Evolutionary conservation across 2,329 filamentous ascomycete genomes (phyloP).

Genomic region (Fusarium solani-melongenae): DNA sequence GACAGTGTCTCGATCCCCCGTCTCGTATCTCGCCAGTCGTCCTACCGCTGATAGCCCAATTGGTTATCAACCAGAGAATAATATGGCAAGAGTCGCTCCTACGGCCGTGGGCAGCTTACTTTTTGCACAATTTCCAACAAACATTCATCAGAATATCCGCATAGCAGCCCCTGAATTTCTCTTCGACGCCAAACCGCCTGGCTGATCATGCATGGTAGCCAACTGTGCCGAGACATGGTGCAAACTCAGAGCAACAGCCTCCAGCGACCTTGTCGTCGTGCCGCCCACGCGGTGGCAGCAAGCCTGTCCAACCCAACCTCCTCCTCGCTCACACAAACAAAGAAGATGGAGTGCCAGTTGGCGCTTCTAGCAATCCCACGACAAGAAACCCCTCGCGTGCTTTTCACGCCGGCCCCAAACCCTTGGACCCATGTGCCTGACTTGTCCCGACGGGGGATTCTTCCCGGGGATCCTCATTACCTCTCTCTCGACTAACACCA

Average conservation of each 20-base stretch:
- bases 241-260: constrained; percentile 3
- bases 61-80: neutral
- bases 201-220: neutral
- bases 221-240: neutral
- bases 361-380: neutral
- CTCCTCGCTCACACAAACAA: neutral
- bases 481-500: neutral
- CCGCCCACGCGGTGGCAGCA: constrained; percentile 1
- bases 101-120: neutral
- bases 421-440: constrained; percentile 6
- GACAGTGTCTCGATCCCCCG: neutral
- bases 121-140: constrained; percentile 6
- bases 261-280: neutral
- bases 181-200: neutral
- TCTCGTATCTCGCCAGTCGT: neutral
- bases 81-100: neutral
- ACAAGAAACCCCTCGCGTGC: constrained; percentile 10
- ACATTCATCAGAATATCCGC: neutral
- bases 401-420: constrained; percentile 10
- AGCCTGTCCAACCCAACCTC: constrained; percentile 9
- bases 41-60: neutral
- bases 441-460: constrained; percentile 14
- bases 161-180: neutral
- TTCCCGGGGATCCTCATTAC: constrained; percentile 22
- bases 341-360: neutral